phyloP scores from a whole-genome alignment of 257 asterid species.

The Lantana camara region DNA sequence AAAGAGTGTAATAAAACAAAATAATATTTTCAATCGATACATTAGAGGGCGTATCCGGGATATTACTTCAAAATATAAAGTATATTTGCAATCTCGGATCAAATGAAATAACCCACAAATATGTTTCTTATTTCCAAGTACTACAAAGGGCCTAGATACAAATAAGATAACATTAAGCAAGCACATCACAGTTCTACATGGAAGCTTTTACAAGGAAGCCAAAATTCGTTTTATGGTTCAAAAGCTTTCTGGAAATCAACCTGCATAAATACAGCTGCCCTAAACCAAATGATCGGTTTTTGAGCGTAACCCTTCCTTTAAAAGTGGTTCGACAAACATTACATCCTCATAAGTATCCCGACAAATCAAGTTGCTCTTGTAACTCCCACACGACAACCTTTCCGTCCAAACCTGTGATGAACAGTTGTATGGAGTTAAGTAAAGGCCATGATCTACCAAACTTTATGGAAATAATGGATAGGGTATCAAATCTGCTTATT shows the following conservation, averaged over 20 bases:
- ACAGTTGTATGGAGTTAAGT: not conserved
- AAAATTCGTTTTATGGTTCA: conserved; percentile 8
- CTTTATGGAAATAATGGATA: not conserved
- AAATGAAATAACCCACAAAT: not conserved
- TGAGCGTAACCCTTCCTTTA: conserved; percentile 7
- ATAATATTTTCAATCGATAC: too few relatives aligned
- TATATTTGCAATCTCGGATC: too few relatives aligned
- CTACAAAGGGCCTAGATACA: conserved; percentile 13
- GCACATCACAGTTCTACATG: not conserved
- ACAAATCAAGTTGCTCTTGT: conserved; percentile 63
- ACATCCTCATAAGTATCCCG: conserved; percentile 48
- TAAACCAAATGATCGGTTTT: not conserved
- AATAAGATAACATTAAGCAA: conserved; percentile 18
- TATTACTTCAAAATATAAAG: too few relatives aligned
- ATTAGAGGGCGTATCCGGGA: too few relatives aligned
- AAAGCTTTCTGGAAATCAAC: conserved; percentile 4
- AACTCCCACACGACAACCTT: conserved; percentile 84
- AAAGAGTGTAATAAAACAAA: too few relatives aligned
- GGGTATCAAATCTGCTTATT: not conserved
- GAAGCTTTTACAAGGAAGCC: conserved; percentile 26
- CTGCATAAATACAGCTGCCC: conserved; percentile 19
- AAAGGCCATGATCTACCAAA: not conserved
- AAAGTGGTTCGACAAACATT: conserved; percentile 7
- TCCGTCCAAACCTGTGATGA: conserved; percentile 77
- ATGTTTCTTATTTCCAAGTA: conserved; percentile 10